Evolutionary conservation across 2,329 filamentous ascomycete species (phyloP).

Genomic region (Phaeosphaeriaceae sp.): DNA sequence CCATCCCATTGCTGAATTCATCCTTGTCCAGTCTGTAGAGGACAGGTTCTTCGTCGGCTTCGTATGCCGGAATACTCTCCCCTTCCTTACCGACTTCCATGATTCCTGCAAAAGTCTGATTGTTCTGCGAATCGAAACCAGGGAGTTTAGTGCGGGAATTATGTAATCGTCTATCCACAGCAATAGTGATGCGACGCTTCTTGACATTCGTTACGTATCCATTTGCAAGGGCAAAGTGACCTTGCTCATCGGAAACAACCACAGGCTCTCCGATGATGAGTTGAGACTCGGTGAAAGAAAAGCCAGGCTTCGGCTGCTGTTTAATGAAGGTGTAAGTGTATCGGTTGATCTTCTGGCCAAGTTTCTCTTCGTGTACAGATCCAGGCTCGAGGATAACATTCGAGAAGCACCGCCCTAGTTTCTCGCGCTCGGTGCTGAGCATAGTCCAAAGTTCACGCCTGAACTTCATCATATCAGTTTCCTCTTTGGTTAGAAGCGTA

Average conservation of each 20-base stretch:
- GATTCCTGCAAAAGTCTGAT: conserved; percentile 88
- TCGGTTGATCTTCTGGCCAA: conserved; percentile 84
- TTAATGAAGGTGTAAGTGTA: conserved; percentile 88
- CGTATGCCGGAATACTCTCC: conserved; percentile 22
- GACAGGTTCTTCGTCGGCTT: conserved; percentile 61
- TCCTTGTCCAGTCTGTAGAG: conserved; percentile 93
- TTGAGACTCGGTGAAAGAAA: conserved; percentile 92
- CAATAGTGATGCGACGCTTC: conserved; percentile 79
- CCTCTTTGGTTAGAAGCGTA: conserved; percentile 88
- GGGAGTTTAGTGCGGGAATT: conserved; percentile 78
- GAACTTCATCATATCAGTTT: conserved; percentile 85
- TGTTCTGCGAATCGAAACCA: conserved; percentile 76
- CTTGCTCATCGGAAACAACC: conserved; percentile 93
- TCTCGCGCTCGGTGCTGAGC: conserved; percentile 86
- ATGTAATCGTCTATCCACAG: conserved; percentile 87
- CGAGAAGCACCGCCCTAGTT: conserved; percentile 86
- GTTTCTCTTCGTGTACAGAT: conserved; percentile 71
- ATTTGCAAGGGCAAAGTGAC: conserved; percentile 92
- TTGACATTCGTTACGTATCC: conserved; percentile 84
- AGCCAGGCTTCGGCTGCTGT: conserved; percentile 63
- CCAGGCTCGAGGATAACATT: conserved; percentile 83
- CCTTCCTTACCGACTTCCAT: conserved; percentile 78
- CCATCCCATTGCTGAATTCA: conserved; percentile 98
- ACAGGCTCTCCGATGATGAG: conserved; percentile 86
- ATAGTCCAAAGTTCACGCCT: conserved; percentile 95